Evolutionary conservation across 495 filamentous ascomycete genomes (phyloP).

Genomic region (Podospora tetraspora): DNA sequence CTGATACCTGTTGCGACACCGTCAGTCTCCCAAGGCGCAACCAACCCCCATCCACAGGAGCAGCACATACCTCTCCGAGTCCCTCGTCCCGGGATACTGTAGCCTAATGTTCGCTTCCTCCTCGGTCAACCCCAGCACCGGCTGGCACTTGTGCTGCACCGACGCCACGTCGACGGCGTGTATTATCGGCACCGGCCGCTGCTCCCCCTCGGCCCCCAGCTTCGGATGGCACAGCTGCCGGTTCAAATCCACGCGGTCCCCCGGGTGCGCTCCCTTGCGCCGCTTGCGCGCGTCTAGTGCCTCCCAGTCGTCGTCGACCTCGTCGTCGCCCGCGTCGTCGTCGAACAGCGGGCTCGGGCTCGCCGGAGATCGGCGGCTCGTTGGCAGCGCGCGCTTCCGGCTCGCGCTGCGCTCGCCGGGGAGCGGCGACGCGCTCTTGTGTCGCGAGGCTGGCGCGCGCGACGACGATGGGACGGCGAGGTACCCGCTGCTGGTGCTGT

Average conservation of each 20-base stretch:
- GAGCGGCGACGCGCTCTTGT: background rate
- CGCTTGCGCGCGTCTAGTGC: conserved; percentile 32
- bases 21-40: conserved; percentile 2
- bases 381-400: conserved; percentile 24
- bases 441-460: background rate
- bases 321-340: conserved; percentile 29
- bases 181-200: conserved; percentile 39
- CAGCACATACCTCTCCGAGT: conserved; percentile 62
- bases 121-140: conserved; percentile 40
- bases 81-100: conserved; percentile 67
- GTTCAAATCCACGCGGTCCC: conserved; percentile 43
- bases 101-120: conserved; percentile 55
- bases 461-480: background rate
- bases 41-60: background rate
- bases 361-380: conserved; percentile 22
- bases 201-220: conserved; percentile 49
- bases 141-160: conserved; percentile 44
- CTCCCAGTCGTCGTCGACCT: conserved; percentile 34
- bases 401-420: conserved; percentile 12
- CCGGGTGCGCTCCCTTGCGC: conserved; percentile 22
- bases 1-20: conserved; percentile 56
- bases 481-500: background rate
- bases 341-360: conserved; percentile 20
- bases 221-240: conserved; percentile 56
- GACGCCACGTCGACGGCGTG: conserved; percentile 65